These are phyloP conservation scores for Pseudozyma sp. DNA, from an alignment of 1,284 basidiomycete species.

Conservation along the genomic window DNA sequence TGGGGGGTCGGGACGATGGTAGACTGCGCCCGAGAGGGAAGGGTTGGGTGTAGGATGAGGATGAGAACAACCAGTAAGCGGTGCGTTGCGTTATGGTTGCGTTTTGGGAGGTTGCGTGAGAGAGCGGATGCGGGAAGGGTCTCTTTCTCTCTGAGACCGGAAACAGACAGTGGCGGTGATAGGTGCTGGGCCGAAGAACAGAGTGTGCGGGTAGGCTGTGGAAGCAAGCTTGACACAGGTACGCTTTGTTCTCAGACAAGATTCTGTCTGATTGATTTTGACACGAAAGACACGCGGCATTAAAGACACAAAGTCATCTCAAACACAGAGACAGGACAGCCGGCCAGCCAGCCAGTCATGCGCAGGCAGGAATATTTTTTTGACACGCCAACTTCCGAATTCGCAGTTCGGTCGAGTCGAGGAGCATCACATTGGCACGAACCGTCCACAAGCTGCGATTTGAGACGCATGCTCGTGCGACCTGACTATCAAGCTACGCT, in stretches of 20 bases:
- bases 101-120: too few species aligned
- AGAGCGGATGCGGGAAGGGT: too few species aligned
- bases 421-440: too few species aligned
- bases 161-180: too few species aligned
- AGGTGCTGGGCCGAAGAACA: too few species aligned
- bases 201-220: conserved; percentile 4
- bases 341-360: neutral
- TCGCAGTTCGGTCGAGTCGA: neutral
- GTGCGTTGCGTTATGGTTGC: too few species aligned
- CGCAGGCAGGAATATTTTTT: conserved; percentile 5
- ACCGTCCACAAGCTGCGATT: too few species aligned
- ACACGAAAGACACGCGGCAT: conserved; percentile 2
- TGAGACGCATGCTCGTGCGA: neutral
- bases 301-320: neutral
- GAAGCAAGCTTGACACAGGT: neutral
- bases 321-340: conserved; percentile 1
- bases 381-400: conserved; percentile 8
- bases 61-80: too few species aligned
- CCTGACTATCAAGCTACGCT: neutral
- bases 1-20: too few species aligned
- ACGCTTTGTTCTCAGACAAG: neutral
- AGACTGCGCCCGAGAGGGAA: too few species aligned
- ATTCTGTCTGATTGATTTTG: conserved; percentile 1
- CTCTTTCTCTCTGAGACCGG: too few species aligned
- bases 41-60: too few species aligned